A percentile compares a stretch with the other conserved stretches of the same genome.
phyloP scores from a whole-genome alignment of 176 grass and related monocot species.

The Carex pumila region DNA sequence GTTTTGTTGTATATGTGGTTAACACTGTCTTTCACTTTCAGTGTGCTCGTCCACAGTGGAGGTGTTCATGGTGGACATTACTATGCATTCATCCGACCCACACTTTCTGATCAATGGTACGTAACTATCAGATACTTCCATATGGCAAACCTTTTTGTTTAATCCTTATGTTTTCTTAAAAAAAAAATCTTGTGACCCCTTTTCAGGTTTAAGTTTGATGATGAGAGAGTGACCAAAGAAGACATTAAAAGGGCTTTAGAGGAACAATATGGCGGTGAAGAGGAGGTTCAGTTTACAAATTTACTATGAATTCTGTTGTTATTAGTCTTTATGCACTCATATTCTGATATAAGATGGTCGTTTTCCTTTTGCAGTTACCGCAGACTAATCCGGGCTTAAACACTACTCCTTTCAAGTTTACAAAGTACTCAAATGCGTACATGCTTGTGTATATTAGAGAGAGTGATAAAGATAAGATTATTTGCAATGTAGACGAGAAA shows the following conservation, averaged over 20 bases:
- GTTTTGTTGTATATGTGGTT: background rate
- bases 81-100: conserved; percentile 95
- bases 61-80: conserved; percentile 98
- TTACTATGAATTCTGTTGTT: background rate
- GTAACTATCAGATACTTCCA: background rate
- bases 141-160: background rate
- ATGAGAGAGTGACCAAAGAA: conserved; percentile 99
- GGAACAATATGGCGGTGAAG: conserved; percentile 99
- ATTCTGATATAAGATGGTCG: conserved; percentile 12
- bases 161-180: background rate
- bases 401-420: conserved; percentile 96
- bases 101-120: conserved; percentile 85
- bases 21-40: conserved; percentile 29
- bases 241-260: conserved; percentile 81
- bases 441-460: conserved; percentile 99
- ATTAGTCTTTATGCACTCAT: conserved; percentile 3
- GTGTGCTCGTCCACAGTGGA: conserved; percentile 95
- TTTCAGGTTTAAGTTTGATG: conserved; percentile 97
- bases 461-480: conserved; percentile 97
- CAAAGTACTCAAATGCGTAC: conserved; percentile 97
- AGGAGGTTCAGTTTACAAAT: conserved; percentile 57
- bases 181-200: background rate
- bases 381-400: conserved; percentile 97
- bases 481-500: conserved; percentile 95
- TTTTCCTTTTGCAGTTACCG: conserved; percentile 56